These are phyloP conservation scores for Cenchrus fungigraminus DNA, from an alignment of 176 grass and related monocot species.

Conservation along the genomic window DNA sequence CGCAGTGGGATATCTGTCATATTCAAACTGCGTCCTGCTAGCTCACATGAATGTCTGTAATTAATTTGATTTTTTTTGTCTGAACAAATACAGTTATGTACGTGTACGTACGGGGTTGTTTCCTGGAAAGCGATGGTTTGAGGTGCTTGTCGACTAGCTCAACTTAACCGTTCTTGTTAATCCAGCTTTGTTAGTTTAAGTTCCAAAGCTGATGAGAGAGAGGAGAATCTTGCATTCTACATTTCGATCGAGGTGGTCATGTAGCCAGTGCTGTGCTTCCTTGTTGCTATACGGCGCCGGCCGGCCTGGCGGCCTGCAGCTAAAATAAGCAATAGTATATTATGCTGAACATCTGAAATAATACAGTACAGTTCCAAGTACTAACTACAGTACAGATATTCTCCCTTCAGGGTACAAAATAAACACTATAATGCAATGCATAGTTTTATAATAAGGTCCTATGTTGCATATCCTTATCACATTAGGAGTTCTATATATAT, in stretches of 20 bases:
- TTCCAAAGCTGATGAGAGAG: slow-evolving; percentile 3
- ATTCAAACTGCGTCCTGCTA: no score
- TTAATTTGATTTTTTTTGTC: not conserved
- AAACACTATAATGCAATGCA: not conserved
- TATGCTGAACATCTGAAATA: not conserved
- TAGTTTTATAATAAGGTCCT: not conserved
- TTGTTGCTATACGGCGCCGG: slow-evolving; percentile 37
- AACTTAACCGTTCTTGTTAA: slow-evolving; percentile 13
- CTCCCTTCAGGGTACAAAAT: not conserved
- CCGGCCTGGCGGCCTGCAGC: not conserved
- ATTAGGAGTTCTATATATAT: not conserved
- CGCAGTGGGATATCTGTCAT: no score
- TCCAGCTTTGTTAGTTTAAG: not conserved
- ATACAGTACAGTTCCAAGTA: slow-evolving; percentile 25
- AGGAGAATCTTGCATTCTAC: slow-evolving; percentile 37
- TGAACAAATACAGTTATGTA: not conserved
- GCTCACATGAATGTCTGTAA: not conserved
- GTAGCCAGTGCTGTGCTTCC: not conserved
- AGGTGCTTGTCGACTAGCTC: not conserved
- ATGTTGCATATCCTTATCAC: not conserved
- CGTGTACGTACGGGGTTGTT: not conserved
- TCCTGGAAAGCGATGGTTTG: slow-evolving; percentile 3
- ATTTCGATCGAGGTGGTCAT: slow-evolving; percentile 30
- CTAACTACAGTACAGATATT: slow-evolving; percentile 9
- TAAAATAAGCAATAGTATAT: slow-evolving; percentile 2